A percentile compares a stretch with the other conserved stretches of the same genome.
Conservation (phyloP, 148 eudicot genomes). For the Dysphania ambrosioides region DNA sequence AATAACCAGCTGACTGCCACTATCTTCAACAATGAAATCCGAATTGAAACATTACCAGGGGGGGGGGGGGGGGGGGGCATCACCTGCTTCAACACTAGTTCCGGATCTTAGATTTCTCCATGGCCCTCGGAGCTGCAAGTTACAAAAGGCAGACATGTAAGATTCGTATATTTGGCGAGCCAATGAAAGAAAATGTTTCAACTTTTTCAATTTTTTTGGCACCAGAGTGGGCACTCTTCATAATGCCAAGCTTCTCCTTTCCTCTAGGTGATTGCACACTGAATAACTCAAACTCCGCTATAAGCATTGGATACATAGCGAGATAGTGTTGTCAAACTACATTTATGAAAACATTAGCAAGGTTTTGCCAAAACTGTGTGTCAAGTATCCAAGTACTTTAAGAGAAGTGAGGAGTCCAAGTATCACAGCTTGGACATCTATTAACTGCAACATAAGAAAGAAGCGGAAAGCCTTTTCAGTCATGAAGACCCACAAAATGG, state of each 20-base stretch:
- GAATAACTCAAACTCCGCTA: not conserved
- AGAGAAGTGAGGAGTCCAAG: not conserved
- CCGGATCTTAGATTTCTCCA: slow-evolving; percentile 63
- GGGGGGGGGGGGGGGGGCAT: too few species aligned
- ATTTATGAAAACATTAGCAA: not conserved
- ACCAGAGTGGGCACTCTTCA: not conserved
- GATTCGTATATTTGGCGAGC: not conserved
- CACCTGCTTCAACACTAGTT: slow-evolving; percentile 31
- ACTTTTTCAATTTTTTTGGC: not conserved
- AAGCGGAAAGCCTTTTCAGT: not conserved
- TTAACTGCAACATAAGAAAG: not conserved
- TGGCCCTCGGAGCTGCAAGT: slow-evolving; percentile 71
- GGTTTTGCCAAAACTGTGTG: not conserved
- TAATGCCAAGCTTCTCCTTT: not conserved
- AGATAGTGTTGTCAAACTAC: not conserved
- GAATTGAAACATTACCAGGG: not conserved
- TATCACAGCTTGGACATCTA: not conserved
- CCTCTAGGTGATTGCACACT: not conserved
- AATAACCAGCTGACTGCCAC: slow-evolving; percentile 8
- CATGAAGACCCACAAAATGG: not conserved
- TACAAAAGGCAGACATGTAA: not conserved
- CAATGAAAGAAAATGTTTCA: not conserved
- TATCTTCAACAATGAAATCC: slow-evolving; percentile 13
- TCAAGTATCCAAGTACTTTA: not conserved
- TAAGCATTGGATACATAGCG: not conserved